Evolutionary conservation across 805 yeast genomes (phyloP), one percentile per base, ranked within the genome.

Genomic region (Candida golubevii): DNA sequence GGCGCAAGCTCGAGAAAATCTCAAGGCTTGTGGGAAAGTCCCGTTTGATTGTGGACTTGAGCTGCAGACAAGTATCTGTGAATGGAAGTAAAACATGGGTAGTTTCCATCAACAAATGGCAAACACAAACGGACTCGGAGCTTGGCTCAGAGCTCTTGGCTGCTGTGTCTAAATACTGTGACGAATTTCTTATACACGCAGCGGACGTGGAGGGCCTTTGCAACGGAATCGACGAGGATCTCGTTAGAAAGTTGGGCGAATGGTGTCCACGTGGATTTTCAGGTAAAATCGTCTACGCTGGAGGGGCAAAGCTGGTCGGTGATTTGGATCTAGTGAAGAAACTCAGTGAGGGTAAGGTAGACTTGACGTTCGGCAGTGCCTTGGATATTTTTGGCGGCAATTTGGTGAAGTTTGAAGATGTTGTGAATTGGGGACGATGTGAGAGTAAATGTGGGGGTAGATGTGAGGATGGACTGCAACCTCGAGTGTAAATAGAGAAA

Each of bases 41-140:
- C 12, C 69, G 76, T 36, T 65, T 93, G n/a, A 90, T 93, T 8
- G 83, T 93, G 35, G 99, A 93, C 62, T 72, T 93, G 56, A 88
- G 96, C 61, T 91, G 98, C 62, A 76, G 95, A 47, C 59, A 58
- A 13, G 61, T 62, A 1, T 59, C 56, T n/a, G 27, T 26, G 4
- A 55, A 58, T 3, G 59, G 49, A 9, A 44, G 38, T 49, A 58
- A 41, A 1, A 36, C 31, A 28, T 93, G 99, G 99, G 76, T 84
- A 31, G 99, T 93, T n/a, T 97, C 98, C 2, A 93, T 89, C 81
- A 90, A 93, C 66, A 85, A 89, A 64, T 93, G 99, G 99, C 97
- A 90, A 62, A 85, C 90, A 0, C 65, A 90, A 27, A 93, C 99
- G 0, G 74, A 75, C 33, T 74, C 82, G 36, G 75, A 67, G 44